A percentile compares a stretch with the other conserved stretches of the same genome.
Conservation (phyloP, 2,329 filamentous ascomycete species). For the Phyllosticta paracitricarpa region DNA sequence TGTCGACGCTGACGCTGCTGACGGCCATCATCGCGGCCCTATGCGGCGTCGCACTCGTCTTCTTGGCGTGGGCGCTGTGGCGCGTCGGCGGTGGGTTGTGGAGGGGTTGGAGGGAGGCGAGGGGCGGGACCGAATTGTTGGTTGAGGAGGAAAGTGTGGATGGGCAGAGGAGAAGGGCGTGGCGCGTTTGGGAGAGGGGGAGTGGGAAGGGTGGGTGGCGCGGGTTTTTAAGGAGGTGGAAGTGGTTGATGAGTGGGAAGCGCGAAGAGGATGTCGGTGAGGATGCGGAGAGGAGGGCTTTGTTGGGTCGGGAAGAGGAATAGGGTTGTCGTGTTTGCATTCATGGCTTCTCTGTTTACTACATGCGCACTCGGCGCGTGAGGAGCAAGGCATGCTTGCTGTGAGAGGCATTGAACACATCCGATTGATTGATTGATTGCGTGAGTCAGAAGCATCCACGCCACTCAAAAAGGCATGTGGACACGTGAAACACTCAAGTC, state of each 20-base stretch:
- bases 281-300: constrained; percentile 16
- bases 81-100: constrained; percentile 14
- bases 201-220: constrained; percentile 8
- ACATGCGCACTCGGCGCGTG: too few relatives aligned
- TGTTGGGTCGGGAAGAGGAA: constrained; percentile 8
- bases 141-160: neutral
- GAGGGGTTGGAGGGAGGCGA: constrained; percentile 13
- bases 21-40: constrained; percentile 34
- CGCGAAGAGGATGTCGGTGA: neutral
- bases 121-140: constrained; percentile 11
- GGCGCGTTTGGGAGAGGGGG: constrained; percentile 14
- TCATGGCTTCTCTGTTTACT: too few relatives aligned
- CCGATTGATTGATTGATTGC: too few relatives aligned
- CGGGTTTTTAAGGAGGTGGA: neutral
- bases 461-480: too few relatives aligned
- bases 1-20: constrained; percentile 37
- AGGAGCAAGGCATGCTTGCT: too few relatives aligned
- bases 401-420: too few relatives aligned
- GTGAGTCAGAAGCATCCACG: too few relatives aligned
- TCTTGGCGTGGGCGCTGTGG: constrained; percentile 18
- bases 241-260: constrained; percentile 17
- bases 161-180: neutral
- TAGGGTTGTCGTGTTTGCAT: neutral
- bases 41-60: constrained; percentile 29
- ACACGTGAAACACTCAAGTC: too few relatives aligned